Conservation (phyloP, 2,329 filamentous ascomycete species). For the Paecilomyces sp. region DNA sequence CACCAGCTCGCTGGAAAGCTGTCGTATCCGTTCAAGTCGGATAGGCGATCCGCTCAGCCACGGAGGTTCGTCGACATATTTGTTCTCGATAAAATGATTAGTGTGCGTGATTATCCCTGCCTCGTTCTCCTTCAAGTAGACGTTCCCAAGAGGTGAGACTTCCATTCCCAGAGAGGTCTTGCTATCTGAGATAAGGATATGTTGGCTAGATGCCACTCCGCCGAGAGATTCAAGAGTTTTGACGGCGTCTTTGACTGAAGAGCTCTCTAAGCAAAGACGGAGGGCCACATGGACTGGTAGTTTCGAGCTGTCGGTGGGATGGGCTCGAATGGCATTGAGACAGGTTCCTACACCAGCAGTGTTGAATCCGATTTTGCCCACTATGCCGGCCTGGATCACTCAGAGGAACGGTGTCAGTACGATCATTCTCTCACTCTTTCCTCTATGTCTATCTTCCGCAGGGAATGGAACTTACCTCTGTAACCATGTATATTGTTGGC, state of each 20-base stretch:
- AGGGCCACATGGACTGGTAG: constrained; percentile 58
- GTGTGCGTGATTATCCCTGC: constrained; percentile 34
- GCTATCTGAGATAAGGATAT: constrained; percentile 49
- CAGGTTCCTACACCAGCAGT: constrained; percentile 50
- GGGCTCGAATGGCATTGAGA: constrained; percentile 55
- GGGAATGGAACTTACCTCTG: constrained; percentile 32
- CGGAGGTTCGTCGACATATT: constrained; percentile 22
- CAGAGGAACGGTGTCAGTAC: neutral
- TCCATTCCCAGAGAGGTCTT: constrained; percentile 20
- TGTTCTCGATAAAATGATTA: constrained; percentile 37
- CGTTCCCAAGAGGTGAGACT: constrained; percentile 21
- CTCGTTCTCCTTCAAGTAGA: constrained; percentile 27
- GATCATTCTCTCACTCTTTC: too few species aligned
- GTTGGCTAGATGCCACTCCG: constrained; percentile 50
- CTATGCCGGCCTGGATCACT: constrained; percentile 42
- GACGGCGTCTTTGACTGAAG: constrained; percentile 41
- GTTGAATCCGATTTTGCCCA: constrained; percentile 63
- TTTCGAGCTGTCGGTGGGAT: constrained; percentile 44
- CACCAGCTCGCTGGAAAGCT: constrained; percentile 19
- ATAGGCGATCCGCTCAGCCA: constrained; percentile 27
- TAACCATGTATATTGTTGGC: constrained; percentile 48
- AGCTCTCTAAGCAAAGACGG: constrained; percentile 48
- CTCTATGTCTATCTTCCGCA: constrained; percentile 30
- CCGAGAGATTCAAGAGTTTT: constrained; percentile 34
- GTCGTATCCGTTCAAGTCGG: constrained; percentile 18